Evolutionary conservation across 192 early-diverging fungal species (phyloP), one percentile per base, ranked within the genome.

Genomic region (Entomortierella beljakovae): DNA sequence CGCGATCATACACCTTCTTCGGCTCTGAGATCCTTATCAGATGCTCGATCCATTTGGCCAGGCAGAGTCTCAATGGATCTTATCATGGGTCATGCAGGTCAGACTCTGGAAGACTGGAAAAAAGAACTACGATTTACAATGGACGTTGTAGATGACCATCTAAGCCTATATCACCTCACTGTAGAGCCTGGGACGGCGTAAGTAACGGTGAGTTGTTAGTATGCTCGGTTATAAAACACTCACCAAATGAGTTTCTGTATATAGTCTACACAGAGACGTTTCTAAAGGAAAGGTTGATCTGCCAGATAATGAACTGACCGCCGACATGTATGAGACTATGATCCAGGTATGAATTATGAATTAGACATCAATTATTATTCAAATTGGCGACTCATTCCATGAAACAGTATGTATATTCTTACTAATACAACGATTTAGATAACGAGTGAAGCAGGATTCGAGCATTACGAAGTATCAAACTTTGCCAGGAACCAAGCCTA

Each of bases 381-480:
- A n/a, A n/a, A n/a, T n/a, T n/a, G n/a, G n/a, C n/a, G n/a, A n/a
- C n/a, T n/a, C n/a, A n/a, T n/a, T 28, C 49, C 25, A 31, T 10
- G n/a, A 57, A 35, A 18, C 42, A n/a, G 35, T n/a, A 46, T 23
- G 9, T 34, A 28, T 16, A 32, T 38, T 46, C 6, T 52, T 15
- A 20, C 32, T 2, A 22, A 29, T 34, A 34, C 2, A n/a, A 0
- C 25, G 3, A n/a, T n/a, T 15, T 61, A 87, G 82, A 55, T 74
- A 10, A 80, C 82, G 13, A 34, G 54, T 0, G 32, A 67, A n/a
- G 68, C 64, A 50, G 83, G 85, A 26, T 88, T 84, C 55, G 54
- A 72, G 37, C 87, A 88, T 57, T 88, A 88, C 64, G 87, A 88
- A 63, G 83, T 88, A n/a, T 88, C 87, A 28, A 88, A 82, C 32